Conservation (phyloP, 2,329 filamentous ascomycete species). For the Alternaria dauci region DNA sequence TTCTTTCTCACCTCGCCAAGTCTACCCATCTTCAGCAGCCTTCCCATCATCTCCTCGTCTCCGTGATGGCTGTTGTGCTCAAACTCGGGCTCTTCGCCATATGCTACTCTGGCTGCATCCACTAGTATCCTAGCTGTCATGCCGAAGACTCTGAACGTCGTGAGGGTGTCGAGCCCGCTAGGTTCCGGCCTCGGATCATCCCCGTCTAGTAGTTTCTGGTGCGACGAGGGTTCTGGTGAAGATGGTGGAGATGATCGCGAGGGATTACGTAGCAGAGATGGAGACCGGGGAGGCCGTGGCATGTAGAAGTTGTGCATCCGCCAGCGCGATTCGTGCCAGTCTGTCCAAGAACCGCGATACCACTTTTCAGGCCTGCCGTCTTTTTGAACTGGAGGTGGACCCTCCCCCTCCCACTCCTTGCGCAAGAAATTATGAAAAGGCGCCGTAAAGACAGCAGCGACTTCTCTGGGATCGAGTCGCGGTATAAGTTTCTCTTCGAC, state of each 20-base stretch:
- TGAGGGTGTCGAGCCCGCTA: conserved; percentile 51
- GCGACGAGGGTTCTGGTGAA: conserved; percentile 2
- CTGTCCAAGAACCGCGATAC: conserved; percentile 85
- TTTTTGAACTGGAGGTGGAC: conserved; percentile 51
- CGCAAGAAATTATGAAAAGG: conserved; percentile 85
- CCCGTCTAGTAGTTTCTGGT: conserved; percentile 20
- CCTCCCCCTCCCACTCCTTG: conserved; percentile 57
- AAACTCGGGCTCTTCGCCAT: conserved; percentile 82
- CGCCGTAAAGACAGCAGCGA: conserved; percentile 91
- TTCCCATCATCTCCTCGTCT: conserved; percentile 71
- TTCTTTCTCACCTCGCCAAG: conserved; percentile 61
- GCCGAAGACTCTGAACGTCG: conserved; percentile 86
- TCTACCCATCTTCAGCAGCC: conserved; percentile 64
- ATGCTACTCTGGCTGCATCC: conserved; percentile 86
- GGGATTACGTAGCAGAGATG: conserved; percentile 16
- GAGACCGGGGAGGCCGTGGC: conserved; percentile 55
- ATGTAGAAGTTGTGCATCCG: conserved; percentile 92
- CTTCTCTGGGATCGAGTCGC: conserved; percentile 84
- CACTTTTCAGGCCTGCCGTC: conserved; percentile 66
- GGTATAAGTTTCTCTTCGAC: conserved; percentile 77
- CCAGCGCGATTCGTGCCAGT: conserved; percentile 83
- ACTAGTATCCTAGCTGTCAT: conserved; percentile 94
- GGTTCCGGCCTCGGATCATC: conserved; percentile 50
- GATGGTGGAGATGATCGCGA: conserved; percentile 1
- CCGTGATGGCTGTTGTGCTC: conserved; percentile 73